phyloP scores from a whole-genome alignment of 805 yeast genomes.

The Schwanniomyces pseudopolymorphus region DNA sequence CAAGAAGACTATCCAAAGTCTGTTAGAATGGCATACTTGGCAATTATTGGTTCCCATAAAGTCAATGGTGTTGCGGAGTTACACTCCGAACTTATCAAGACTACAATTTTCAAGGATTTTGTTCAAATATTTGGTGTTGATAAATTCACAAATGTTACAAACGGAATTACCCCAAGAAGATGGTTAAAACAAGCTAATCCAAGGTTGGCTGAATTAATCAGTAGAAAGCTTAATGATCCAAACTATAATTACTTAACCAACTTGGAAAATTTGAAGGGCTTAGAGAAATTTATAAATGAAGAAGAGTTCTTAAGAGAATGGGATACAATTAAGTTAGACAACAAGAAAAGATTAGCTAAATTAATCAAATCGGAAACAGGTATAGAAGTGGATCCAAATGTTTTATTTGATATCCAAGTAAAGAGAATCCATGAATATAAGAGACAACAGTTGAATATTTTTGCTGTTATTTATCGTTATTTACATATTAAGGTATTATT shows the following conservation, averaged over 20 bases:
- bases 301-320: conserved; percentile 64
- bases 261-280: conserved; percentile 61
- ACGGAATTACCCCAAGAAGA: conserved; percentile 95
- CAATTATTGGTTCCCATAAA: conserved; percentile 87
- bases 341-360: conserved; percentile 65
- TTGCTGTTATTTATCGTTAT: conserved; percentile 85
- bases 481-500: conserved; percentile 69
- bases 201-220: conserved; percentile 67
- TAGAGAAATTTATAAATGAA: conserved; percentile 69
- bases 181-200: conserved; percentile 97
- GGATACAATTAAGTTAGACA: conserved; percentile 67
- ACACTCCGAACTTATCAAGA: conserved; percentile 86
- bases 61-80: conserved; percentile 96
- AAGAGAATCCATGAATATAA: conserved; percentile 95
- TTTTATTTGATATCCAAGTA: conserved; percentile 87
- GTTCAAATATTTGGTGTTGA: conserved; percentile 79
- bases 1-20: conserved; percentile 82
- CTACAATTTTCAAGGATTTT: conserved; percentile 88
- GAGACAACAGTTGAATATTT: conserved; percentile 90
- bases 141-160: conserved; percentile 88
- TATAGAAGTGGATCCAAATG: conserved; percentile 66
- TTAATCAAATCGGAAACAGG: conserved; percentile 66
- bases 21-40: conserved; percentile 89
- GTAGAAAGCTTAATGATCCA: conserved; percentile 66
- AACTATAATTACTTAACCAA: conserved; percentile 64